These are phyloP conservation scores for Aspergillus wentii DNA, from an alignment of 495 filamentous ascomycete species.

Conservation along the genomic window DNA sequence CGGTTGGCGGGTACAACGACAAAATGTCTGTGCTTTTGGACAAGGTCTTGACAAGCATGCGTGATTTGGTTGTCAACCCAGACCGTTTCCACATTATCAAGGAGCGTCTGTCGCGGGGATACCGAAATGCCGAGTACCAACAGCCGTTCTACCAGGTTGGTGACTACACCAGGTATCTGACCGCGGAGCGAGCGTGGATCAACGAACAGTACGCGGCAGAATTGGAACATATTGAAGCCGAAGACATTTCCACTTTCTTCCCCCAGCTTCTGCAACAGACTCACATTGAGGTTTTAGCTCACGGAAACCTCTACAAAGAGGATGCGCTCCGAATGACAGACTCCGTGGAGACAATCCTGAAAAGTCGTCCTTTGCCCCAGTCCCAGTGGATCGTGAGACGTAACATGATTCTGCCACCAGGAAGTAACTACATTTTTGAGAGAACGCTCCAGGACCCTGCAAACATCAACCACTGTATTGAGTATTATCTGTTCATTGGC, in stretches of 20 bases:
- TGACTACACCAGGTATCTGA: constrained; percentile 79
- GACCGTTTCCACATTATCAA: constrained; percentile 91
- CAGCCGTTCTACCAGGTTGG: constrained; percentile 87
- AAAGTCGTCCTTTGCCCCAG: constrained; percentile 67
- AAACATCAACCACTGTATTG: constrained; percentile 96
- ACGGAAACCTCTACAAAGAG: constrained; percentile 95
- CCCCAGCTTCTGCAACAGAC: constrained; percentile 76
- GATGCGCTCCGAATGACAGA: constrained; percentile 85
- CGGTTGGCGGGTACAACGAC: constrained; percentile 89
- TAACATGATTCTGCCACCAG: constrained; percentile 71
- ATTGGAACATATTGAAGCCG: constrained; percentile 64
- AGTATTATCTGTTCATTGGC: constrained; percentile 82
- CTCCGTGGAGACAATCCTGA: constrained; percentile 73
- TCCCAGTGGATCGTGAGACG: constrained; percentile 77
- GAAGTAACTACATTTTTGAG: constrained; percentile 77
- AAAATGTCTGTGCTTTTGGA: constrained; percentile 89
- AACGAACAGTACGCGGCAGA: constrained; percentile 79
- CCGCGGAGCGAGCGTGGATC: constrained; percentile 68
- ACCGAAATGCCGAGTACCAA: constrained; percentile 80
- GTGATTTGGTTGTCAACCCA: constrained; percentile 72
- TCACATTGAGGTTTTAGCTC: constrained; percentile 81
- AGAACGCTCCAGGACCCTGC: constrained; percentile 77
- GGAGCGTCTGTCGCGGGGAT: constrained; percentile 69
- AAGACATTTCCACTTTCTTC: constrained; percentile 72
- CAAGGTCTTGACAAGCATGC: constrained; percentile 84